These are phyloP conservation scores for Botrytis sinoallii DNA, from an alignment of 2,329 filamentous ascomycete species.

Conservation along the genomic window DNA sequence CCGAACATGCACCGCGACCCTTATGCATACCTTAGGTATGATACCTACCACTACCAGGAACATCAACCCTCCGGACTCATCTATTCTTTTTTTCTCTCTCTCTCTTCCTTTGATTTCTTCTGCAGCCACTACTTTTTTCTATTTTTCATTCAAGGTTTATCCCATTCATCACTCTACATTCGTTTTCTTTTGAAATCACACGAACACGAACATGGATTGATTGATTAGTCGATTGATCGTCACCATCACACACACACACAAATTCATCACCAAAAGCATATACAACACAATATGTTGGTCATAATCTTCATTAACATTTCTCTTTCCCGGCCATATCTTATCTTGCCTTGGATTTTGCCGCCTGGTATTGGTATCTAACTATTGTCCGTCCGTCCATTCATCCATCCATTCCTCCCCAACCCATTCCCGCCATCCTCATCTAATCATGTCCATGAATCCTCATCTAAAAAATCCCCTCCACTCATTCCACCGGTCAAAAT, in stretches of 20 bases:
- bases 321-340: neutral
- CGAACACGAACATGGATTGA: neutral
- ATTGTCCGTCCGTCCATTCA: neutral
- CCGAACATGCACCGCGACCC: neutral
- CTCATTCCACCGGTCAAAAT: neutral
- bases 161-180: neutral
- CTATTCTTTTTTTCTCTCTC: neutral
- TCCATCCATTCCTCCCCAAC: neutral
- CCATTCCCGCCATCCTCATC: constrained; percentile 9
- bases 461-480: constrained; percentile 4
- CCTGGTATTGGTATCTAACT: constrained; percentile 17
- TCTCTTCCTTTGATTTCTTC: neutral
- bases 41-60: neutral
- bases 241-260: neutral
- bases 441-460: constrained; percentile 9
- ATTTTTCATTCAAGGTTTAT: neutral
- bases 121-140: neutral
- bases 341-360: neutral
- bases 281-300: neutral
- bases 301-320: constrained; percentile 18
- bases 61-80: neutral
- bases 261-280: neutral
- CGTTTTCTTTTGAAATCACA: neutral
- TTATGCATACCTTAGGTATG: too few relatives aligned
- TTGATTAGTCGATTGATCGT: neutral